phyloP scores from a whole-genome alignment of 2,329 filamentous ascomycete genomes.

The Ophiostoma perfectum region DNA sequence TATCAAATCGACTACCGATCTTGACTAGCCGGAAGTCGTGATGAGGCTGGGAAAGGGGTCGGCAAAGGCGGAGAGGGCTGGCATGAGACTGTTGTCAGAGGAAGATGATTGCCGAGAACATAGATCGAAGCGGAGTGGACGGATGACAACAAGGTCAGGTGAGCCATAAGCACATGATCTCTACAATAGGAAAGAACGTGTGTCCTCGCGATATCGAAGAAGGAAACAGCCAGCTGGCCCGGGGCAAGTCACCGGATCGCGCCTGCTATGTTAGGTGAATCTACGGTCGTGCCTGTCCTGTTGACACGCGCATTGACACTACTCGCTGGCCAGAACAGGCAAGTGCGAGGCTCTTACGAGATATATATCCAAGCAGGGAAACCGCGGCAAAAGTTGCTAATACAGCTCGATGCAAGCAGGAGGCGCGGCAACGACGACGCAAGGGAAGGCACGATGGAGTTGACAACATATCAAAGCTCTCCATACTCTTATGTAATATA shows the following conservation, averaged over 20 bases:
- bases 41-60: constrained; percentile 3
- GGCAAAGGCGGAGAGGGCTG: background rate
- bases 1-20: background rate
- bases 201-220: background rate
- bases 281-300: background rate
- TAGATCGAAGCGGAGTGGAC: no score
- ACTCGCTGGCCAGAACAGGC: background rate
- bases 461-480: background rate
- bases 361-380: background rate
- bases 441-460: background rate
- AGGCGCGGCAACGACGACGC: constrained; percentile 1
- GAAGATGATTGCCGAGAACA: no score
- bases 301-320: background rate
- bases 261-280: background rate
- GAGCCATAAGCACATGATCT: background rate
- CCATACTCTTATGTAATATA: background rate
- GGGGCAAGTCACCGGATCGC: background rate
- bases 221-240: background rate
- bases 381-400: background rate
- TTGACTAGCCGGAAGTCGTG: background rate
- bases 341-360: background rate
- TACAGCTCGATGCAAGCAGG: background rate
- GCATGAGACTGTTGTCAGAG: background rate
- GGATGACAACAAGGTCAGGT: no score
- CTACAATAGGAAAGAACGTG: background rate